phyloP scores from a whole-genome alignment of 2,329 filamentous ascomycete genomes.

The Myriosclerotinia duriaeana region DNA sequence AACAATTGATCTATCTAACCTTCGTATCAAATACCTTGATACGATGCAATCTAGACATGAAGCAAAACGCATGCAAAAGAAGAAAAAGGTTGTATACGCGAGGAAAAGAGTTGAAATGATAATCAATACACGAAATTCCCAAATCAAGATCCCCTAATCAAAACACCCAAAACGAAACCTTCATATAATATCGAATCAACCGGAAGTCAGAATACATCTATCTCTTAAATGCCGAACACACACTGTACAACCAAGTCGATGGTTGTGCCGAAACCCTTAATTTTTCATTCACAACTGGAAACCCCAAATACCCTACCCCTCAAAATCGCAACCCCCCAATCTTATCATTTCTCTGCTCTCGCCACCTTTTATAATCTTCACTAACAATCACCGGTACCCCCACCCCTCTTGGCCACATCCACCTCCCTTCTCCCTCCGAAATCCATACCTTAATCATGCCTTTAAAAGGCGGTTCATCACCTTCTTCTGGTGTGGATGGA shows the following conservation, averaged over 20 bases:
- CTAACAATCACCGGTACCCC: conserved; percentile 1
- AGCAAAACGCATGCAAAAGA: too few relatives aligned
- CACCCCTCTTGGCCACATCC: conserved; percentile 15
- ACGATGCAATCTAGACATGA: too few relatives aligned
- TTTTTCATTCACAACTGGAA: neutral
- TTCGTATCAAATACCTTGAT: too few relatives aligned
- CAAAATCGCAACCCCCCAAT: neutral
- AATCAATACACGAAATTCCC: too few relatives aligned
- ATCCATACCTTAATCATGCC: conserved; percentile 15
- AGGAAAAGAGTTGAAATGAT: too few relatives aligned
- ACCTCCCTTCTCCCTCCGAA: neutral
- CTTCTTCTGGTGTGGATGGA: conserved; percentile 1
- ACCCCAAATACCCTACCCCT: accelerated
- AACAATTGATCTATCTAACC: too few relatives aligned
- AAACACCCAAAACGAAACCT: too few relatives aligned
- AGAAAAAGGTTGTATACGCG: too few relatives aligned
- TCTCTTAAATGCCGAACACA: too few relatives aligned
- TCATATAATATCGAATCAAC: too few relatives aligned
- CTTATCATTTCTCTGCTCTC: neutral
- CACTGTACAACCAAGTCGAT: neutral
- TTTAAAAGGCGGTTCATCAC: conserved; percentile 8
- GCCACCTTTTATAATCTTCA: conserved; percentile 16
- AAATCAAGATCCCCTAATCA: too few relatives aligned
- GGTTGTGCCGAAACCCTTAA: neutral
- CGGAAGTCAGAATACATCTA: too few relatives aligned